These are phyloP conservation scores for Fagopyrum esculentum DNA, from an alignment of 148 eudicot genomes.

Conservation along the genomic window DNA sequence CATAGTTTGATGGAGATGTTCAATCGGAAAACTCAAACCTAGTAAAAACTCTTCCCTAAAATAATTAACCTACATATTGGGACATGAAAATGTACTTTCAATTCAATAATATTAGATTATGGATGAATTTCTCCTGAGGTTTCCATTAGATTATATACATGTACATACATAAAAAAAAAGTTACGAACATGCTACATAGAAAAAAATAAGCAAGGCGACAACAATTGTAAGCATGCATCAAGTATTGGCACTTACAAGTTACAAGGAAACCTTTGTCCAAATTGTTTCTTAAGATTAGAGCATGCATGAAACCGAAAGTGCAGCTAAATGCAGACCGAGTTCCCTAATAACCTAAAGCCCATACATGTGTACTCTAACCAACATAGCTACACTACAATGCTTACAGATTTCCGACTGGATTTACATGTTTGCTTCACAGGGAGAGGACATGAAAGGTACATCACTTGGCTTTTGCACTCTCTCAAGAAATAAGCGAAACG, in stretches of 20 bases:
- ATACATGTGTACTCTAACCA: not conserved
- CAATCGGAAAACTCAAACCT: too few species aligned
- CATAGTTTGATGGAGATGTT: too few species aligned
- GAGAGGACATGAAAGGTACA: not conserved
- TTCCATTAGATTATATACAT: too few species aligned
- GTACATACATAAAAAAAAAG: too few species aligned
- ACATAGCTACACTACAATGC: not conserved
- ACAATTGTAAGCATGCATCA: not conserved
- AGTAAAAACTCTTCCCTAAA: too few species aligned
- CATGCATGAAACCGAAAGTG: not conserved
- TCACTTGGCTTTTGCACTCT: not conserved
- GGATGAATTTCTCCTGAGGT: too few species aligned
- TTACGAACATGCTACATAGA: too few species aligned
- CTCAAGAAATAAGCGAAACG: slow-evolving; percentile 66
- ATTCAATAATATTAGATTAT: too few species aligned
- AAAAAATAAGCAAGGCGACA: too few species aligned
- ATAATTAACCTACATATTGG: too few species aligned
- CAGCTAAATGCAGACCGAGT: not conserved
- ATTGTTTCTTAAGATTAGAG: not conserved
- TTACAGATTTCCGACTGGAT: not conserved
- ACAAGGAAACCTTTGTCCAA: not conserved
- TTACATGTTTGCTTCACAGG: not conserved
- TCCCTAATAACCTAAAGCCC: not conserved
- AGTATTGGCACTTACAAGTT: not conserved
- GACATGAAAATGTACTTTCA: too few species aligned